Conservation (phyloP, 176 grass and related monocot genomes). For the Aegilops tauschii region DNA sequence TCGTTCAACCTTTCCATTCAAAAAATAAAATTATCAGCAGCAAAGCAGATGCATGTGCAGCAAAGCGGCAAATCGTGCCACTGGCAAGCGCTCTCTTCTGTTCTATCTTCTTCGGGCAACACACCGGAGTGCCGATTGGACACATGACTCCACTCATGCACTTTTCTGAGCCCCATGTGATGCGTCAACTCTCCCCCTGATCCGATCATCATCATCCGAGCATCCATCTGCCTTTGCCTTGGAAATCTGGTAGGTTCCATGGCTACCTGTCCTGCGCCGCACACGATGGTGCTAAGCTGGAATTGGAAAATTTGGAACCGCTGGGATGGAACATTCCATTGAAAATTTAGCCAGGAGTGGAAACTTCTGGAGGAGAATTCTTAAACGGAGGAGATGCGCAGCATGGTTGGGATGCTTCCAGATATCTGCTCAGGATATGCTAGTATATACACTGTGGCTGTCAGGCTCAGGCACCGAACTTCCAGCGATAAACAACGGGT, state of each 20-base stretch:
- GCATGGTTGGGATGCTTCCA: background rate
- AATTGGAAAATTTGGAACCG: background rate
- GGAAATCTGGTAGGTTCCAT: slow-evolving; percentile 1
- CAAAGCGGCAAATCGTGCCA: background rate
- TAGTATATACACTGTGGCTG: background rate
- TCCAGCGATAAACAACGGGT: background rate
- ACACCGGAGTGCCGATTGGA: background rate
- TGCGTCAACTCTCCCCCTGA: background rate
- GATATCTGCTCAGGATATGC: background rate
- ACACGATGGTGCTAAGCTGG: background rate
- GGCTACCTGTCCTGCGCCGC: background rate
- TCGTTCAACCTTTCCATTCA: too few species aligned
- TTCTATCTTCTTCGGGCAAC: background rate
- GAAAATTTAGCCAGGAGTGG: background rate
- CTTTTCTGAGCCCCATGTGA: background rate
- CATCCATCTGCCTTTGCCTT: background rate
- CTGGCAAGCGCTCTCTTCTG: too few species aligned
- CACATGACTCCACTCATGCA: background rate
- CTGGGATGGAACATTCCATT: background rate
- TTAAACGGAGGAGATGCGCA: background rate
- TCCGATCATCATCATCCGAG: background rate
- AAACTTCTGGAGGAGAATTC: slow-evolving; percentile 8
- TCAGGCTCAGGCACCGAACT: background rate
- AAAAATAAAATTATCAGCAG: too few species aligned
- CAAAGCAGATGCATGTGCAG: too few species aligned